Evolutionary conservation across 139 green algal genomes (phyloP), one percentile per base, ranked within the genome.

Genomic region (Gonium pectorale): DNA sequence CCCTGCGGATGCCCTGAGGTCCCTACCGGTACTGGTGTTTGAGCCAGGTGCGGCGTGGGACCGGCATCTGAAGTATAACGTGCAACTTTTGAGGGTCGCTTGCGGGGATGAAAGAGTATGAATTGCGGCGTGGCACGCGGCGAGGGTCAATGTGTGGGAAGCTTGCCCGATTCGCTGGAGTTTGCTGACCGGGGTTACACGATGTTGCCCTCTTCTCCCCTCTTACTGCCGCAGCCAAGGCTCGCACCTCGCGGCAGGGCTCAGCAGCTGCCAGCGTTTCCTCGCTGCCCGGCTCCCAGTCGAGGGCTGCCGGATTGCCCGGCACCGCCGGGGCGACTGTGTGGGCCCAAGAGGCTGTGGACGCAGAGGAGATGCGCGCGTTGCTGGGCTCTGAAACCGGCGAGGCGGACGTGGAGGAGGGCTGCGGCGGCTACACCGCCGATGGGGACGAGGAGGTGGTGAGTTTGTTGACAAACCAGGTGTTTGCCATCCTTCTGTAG

Each of bases 1-100:
- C 31, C 38, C 60, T 22, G 41, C 77, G 43, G 77, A 83, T 1
- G 60, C 62, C n/a, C 41, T 83, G 77, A n/a, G 77, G 43, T 31
- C 27, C 43, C 62, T 83, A 31, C 77, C 77, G 9, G 77, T 83
- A 21, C 5, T 83, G 31, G 77, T 83, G 31, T 83, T 52, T 11
- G 77, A 83, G 38, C 44, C 74, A 71, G 59, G 74, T 82, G 49
- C 3, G 70, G 38, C 27, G n/a, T 43, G n/a, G n/a, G n/a, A n/a
- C n/a, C n/a, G n/a, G n/a, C n/a, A n/a, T n/a, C n/a, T n/a, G n/a
- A n/a, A n/a, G n/a, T n/a, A n/a, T n/a, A n/a, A n/a, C n/a, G n/a
- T 63, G 54, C 54, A 15, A 8, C 46, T 15, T 11, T 15, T 15
- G 46, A 15, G 46, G 46, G 46, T 54, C 13, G 46, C 13, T 54